Evolutionary conservation across 768 basidiomycete genomes (phyloP).

Genomic region (Hypsizygus marmoreus): DNA sequence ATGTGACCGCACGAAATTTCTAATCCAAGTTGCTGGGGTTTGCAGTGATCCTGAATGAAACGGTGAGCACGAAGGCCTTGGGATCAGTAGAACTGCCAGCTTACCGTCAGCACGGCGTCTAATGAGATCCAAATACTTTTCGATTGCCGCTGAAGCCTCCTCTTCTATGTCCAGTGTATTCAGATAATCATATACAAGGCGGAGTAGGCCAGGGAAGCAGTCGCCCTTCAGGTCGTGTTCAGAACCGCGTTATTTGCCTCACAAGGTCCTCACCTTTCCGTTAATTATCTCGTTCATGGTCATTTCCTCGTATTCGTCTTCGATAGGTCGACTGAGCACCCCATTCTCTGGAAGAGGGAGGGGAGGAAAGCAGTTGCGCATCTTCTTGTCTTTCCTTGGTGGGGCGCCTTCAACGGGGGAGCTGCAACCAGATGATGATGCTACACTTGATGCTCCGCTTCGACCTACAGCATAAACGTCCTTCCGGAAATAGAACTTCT

Average conservation of each 20-base stretch:
- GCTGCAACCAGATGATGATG: conserved; percentile 47
- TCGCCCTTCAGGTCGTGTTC: conserved; percentile 43
- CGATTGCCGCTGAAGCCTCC: conserved; percentile 59
- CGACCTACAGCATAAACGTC: conserved; percentile 67
- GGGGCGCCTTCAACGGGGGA: conserved; percentile 37
- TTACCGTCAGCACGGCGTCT: conserved; percentile 78
- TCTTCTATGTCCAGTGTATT: conserved; percentile 80
- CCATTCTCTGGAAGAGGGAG: conserved; percentile 55
- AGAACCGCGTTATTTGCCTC: background rate
- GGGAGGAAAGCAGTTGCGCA: conserved; percentile 73
- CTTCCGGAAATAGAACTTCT: conserved; percentile 90
- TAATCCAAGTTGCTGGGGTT: conserved; percentile 93
- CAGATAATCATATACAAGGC: conserved; percentile 81
- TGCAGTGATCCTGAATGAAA: conserved; percentile 61
- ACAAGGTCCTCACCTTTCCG: conserved; percentile 64
- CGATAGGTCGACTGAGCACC: conserved; percentile 44
- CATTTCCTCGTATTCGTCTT: conserved; percentile 92
- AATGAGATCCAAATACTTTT: conserved; percentile 80
- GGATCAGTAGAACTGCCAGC: conserved; percentile 20
- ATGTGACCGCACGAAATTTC: conserved; percentile 88
- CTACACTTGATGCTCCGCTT: conserved; percentile 41
- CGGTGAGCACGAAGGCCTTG: background rate
- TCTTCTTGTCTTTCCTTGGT: conserved; percentile 58
- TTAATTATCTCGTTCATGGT: conserved; percentile 90
- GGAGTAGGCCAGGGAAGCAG: conserved; percentile 77